A percentile compares a stretch with the other conserved stretches of the same genome.
phyloP scores from a whole-genome alignment of 2,329 filamentous ascomycete genomes.

The Aspergillus novoparasiticus region DNA sequence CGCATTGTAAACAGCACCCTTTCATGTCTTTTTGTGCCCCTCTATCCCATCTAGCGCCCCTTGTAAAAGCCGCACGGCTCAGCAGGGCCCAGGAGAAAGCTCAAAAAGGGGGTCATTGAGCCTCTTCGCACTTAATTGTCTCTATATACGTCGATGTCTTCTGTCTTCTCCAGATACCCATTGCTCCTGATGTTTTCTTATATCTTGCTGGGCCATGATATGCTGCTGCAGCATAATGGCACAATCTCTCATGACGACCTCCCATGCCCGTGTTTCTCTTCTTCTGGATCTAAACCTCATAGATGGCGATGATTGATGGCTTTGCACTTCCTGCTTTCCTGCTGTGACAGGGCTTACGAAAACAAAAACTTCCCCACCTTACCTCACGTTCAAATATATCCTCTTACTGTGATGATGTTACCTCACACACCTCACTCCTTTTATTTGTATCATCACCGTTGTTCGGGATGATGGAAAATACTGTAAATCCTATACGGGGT shows the following conservation, averaged over 20 bases:
- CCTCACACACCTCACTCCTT: constrained; percentile 15
- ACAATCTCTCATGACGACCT: constrained; percentile 12
- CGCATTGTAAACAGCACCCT: constrained; percentile 60
- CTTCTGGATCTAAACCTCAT: constrained; percentile 22
- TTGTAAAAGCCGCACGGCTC: constrained; percentile 82
- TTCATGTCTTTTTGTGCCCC: constrained; percentile 79
- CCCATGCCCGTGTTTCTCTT: constrained; percentile 10
- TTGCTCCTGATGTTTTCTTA: constrained; percentile 22
- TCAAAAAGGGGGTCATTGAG: constrained; percentile 57
- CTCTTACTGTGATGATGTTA: constrained; percentile 5
- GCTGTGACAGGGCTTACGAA: constrained; percentile 9
- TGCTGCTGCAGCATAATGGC: constrained; percentile 24
- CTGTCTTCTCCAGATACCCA: constrained; percentile 35
- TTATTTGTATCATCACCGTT: constrained; percentile 10
- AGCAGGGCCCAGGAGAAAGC: constrained; percentile 84
- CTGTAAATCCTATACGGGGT: constrained; percentile 8
- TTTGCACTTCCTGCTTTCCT: constrained; percentile 7
- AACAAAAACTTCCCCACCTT: constrained; percentile 1
- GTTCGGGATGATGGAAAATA: constrained; percentile 6
- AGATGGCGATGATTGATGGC: constrained; percentile 29
- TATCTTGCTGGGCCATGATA: constrained; percentile 21
- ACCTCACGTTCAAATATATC: constrained; percentile 6
- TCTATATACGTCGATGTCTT: constrained; percentile 30
- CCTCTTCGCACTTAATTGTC: constrained; percentile 23
- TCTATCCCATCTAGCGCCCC: constrained; percentile 74